Conservation (phyloP, 2,329 filamentous ascomycete species). For the Zymoseptoria tritici region DNA sequence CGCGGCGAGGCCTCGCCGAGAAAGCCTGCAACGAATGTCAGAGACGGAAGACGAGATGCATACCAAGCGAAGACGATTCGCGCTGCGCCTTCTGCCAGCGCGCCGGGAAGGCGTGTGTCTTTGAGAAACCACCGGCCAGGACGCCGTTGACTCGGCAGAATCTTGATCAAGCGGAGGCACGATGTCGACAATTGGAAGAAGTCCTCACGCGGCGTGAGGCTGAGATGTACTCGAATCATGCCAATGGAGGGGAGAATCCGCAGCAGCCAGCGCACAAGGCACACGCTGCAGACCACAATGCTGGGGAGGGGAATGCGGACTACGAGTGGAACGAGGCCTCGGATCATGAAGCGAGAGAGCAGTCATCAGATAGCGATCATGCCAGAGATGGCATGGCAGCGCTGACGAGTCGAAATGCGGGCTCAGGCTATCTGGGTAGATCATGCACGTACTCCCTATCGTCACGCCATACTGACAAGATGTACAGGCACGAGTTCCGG, state of each 20-base stretch:
- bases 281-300: conserved; percentile 15
- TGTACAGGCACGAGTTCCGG: conserved; percentile 12
- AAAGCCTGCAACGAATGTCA: conserved; percentile 25
- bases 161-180: conserved; percentile 28
- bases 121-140: conserved; percentile 29
- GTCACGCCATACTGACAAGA: not conserved
- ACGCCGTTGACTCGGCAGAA: conserved; percentile 33
- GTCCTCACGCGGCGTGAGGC: conserved; percentile 17
- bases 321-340: conserved; percentile 7
- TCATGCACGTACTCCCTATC: not conserved
- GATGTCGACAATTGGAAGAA: conserved; percentile 23
- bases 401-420: conserved; percentile 3
- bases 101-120: conserved; percentile 29
- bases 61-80: conserved; percentile 27
- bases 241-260: not conserved
- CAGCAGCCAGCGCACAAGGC: conserved; percentile 14
- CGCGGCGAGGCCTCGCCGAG: conserved; percentile 9
- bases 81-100: conserved; percentile 28
- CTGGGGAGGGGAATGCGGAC: conserved; percentile 1
- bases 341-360: conserved; percentile 2
- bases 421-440: conserved; percentile 10
- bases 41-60: conserved; percentile 22
- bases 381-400: conserved; percentile 8
- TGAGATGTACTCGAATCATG: conserved; percentile 1
- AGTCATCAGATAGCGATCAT: conserved; percentile 7